These are phyloP conservation scores for Leccinum longicurvipes DNA, from an alignment of 768 basidiomycete genomes.

Conservation along the genomic window DNA sequence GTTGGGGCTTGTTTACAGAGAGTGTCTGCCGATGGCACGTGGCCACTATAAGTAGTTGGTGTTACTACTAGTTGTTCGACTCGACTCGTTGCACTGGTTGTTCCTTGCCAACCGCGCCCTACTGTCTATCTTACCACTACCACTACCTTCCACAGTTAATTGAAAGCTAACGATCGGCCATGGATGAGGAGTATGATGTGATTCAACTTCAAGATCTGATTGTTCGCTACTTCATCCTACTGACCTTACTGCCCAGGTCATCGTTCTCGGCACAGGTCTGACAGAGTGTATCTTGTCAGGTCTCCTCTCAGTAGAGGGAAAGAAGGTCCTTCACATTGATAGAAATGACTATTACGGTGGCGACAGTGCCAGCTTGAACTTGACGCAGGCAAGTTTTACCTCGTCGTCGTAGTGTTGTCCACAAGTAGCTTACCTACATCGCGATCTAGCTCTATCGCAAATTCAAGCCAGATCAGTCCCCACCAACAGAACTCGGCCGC, in stretches of 20 bases:
- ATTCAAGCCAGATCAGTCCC: conserved; percentile 75
- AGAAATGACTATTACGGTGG: conserved; percentile 99
- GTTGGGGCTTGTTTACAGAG: conserved; percentile 13
- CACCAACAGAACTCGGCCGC: conserved; percentile 84
- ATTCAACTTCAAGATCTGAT: conserved; percentile 21
- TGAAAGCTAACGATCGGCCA: conserved; percentile 36
- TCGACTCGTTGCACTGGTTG: not conserved
- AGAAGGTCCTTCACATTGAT: conserved; percentile 99
- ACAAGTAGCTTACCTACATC: conserved; percentile 19
- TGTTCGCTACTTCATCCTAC: conserved; percentile 3
- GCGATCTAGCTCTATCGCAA: conserved; percentile 83
- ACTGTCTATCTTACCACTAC: conserved; percentile 9
- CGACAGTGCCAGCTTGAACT: conserved; percentile 93
- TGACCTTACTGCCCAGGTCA: conserved; percentile 51
- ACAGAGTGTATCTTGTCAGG: conserved; percentile 99
- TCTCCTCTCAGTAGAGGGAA: conserved; percentile 96
- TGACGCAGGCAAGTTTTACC: conserved; percentile 76
- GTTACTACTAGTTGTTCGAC: not conserved
- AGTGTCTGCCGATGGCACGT: conserved; percentile 21
- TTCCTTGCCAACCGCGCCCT: conserved; percentile 3
- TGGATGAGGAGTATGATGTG: conserved; percentile 99
- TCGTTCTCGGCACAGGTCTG: conserved; percentile 93
- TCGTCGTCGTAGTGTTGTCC: conserved; percentile 1
- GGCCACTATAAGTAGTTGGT: conserved; percentile 29
- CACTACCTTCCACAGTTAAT: conserved; percentile 2